Evolutionary conservation across 2,329 filamentous ascomycete species (phyloP), one percentile per base, ranked within the genome.

Genomic region (Apiospora aurea): DNA sequence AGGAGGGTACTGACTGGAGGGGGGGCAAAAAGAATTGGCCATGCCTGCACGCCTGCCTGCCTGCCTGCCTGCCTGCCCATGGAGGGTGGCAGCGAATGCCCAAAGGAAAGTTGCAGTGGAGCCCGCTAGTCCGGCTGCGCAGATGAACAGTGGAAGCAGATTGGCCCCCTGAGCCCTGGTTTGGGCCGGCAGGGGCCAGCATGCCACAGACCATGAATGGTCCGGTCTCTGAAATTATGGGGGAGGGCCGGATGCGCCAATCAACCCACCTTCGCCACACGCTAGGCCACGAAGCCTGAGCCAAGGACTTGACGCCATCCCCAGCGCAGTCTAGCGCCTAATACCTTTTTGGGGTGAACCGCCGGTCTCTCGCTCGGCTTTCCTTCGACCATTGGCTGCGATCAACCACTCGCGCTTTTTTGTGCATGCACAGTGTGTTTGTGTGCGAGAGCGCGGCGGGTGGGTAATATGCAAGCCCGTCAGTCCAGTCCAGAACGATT

Each of bases 81-180:
- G 53, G 53, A 41, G 57, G 57, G 57, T 64, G 57, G 57, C 57
- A 64, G 57, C 57, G 57, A 64, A 64, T 41, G 57, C 57, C 57
- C 34, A 64, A 61, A 61, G 53, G 53, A 61, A 64, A 64, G 57
- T 64, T 64, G 34, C 29, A 64, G 57, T 64, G 57, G 57, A 64
- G 13, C 34, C 29, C 57, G 18, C 57, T 64, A 64, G 57, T 41
- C 34, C 21, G 21, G 13, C 57, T 34, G 41, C 34, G 57, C 57
- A 64, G 57, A 64, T 64, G 34, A 64, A 64, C 18, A 41, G 57
- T 64, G 57, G 57, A 64, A 64, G 57, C 57, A 64, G 57, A 64
- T 64, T 64, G 57, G 57, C 57, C 57, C 21, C 57, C 57, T 64
- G 57, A 64, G 57, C 57, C 57, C 34, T 41, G 57, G 57, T 64